Base-by-base conservation (phyloP, 2,329 filamentous ascomycete species). In the Penicillium sp. region DNA sequence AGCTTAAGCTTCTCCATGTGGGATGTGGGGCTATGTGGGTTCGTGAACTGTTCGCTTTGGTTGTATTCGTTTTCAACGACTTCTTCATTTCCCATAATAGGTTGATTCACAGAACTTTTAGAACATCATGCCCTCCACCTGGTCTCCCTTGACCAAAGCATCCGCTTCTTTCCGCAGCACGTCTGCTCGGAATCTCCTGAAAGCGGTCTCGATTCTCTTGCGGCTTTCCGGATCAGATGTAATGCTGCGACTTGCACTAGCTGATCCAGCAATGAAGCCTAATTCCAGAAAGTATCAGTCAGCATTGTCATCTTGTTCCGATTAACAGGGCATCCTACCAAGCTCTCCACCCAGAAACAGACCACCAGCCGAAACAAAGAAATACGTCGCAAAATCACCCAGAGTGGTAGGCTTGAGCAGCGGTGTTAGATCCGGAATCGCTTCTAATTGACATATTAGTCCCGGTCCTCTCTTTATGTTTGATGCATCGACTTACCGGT, bases 261-360 rank as follows among this genome's bases (percentile, higher is more conserved):
- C 74, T 1, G 75, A 76, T 0, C 84, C 83, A 0, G 75, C 77
- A 49, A 86, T 55, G 41, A 86, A 68, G 0, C 84, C 83, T 49
- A 18, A 23, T 41, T 35, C 8, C 8, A 7, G 0, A 33, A 18
- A 27, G 13, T 2, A 20, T 7, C 32, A 2, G 27, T 50, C 15
- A 47, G 47, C 24, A 13, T 27, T 9, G 1, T 6, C 9, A 29
- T 20, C 10, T 20, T 20, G 12, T n/a, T 4, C 20, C 4, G 9
- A 25, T 6, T 6, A 9, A 43, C 23, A 3, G n/a, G 1, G 3
- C 42, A 29, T 29, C 56, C 35, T 60, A 64, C 65, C 66, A 10
- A 77, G 67, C 68, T 87, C 84, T 6, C 84, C 83, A 6, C 83
- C 83, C 5, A 87, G 55, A 53, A 87, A 82, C 4, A 86, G 63